Evolutionary conservation across 1,284 basidiomycete species (phyloP).

Genomic region (Irpex sp.): DNA sequence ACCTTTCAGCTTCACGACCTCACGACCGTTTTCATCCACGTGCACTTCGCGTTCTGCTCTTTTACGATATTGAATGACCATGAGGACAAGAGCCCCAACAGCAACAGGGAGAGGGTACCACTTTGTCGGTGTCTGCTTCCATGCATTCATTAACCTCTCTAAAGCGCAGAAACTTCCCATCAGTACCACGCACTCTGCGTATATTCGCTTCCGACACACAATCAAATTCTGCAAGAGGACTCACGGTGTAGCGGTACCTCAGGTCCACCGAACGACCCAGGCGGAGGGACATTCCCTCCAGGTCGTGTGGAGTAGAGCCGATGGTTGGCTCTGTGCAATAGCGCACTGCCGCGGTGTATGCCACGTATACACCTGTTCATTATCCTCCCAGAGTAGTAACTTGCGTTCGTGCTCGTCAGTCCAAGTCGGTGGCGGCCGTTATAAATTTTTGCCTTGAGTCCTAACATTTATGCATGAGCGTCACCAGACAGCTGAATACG

Average conservation of each 20-base stretch:
- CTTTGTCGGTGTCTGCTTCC: conserved; percentile 86
- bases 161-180: background rate
- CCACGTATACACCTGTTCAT: conserved; percentile 13
- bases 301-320: conserved; percentile 11
- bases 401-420: conserved; percentile 6
- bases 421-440: conserved; percentile 12
- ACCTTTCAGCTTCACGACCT: conserved; percentile 77
- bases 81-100: conserved; percentile 84
- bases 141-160: conserved; percentile 62
- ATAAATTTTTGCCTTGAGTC: conserved; percentile 14
- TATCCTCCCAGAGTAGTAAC: conserved; percentile 10
- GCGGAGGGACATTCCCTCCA: conserved; percentile 9
- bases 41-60: conserved; percentile 60
- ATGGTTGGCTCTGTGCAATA: conserved; percentile 10
- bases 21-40: conserved; percentile 70
- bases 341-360: conserved; percentile 12
- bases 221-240: background rate
- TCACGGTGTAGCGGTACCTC: conserved; percentile 13
- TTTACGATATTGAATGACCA: conserved; percentile 79
- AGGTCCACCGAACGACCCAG: conserved; percentile 14
- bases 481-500: background rate
- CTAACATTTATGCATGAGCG: conserved; percentile 15
- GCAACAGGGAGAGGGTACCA: conserved; percentile 97
- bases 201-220: background rate
- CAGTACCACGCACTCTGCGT: background rate